phyloP scores from a whole-genome alignment of 345 rosid genomes.

The Hypericum androsaemum region DNA sequence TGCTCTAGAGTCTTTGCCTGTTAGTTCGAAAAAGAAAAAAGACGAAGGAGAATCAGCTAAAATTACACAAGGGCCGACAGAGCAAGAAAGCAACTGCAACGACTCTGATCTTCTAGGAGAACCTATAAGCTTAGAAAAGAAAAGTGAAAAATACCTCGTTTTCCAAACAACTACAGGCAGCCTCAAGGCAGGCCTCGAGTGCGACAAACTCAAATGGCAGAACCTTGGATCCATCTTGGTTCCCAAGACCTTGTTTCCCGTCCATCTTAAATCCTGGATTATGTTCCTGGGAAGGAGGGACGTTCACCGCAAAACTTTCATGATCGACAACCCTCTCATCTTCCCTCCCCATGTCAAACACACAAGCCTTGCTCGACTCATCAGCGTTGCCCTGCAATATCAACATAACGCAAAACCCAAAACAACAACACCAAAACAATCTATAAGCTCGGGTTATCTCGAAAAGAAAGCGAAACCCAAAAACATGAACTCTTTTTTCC shows the following conservation, averaged over 20 bases:
- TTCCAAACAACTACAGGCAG: constrained; percentile 62
- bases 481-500: no score
- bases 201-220: constrained; percentile 66
- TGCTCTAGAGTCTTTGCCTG: constrained; percentile 55
- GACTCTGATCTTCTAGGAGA: no score
- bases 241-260: not conserved
- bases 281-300: not conserved
- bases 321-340: not conserved
- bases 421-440: no score
- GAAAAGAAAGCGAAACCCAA: no score
- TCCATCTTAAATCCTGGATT: not conserved
- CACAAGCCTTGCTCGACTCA: constrained; percentile 1
- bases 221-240: constrained; percentile 24
- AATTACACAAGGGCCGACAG: not conserved
- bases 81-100: not conserved
- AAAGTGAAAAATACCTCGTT: constrained; percentile 38
- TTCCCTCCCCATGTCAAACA: constrained; percentile 1
- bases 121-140: not conserved
- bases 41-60: not conserved
- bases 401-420: no score
- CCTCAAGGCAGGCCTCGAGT: constrained; percentile 70
- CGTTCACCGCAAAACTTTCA: not conserved
- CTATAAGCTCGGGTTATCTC: no score
- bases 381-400: no score
- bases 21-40: not conserved